Percentiles rank a stretch among this genome's conserved stretches.
These are phyloP conservation scores for Didymella sp. DNA, from an alignment of 2,329 filamentous ascomycete species.

Conservation along the genomic window DNA sequence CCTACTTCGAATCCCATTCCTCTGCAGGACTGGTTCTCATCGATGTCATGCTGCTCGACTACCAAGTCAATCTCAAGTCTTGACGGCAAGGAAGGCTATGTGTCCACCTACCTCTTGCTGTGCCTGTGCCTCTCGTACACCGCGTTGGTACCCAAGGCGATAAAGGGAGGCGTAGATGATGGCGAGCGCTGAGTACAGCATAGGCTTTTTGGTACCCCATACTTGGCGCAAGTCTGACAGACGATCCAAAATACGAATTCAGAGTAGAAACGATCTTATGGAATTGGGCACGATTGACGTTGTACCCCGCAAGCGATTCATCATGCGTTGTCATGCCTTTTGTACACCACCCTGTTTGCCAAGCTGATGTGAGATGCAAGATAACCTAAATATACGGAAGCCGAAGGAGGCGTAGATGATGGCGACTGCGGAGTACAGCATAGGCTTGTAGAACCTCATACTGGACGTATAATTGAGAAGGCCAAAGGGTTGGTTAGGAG, in stretches of 20 bases:
- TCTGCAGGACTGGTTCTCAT: neutral
- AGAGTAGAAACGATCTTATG: neutral
- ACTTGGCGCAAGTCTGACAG: neutral
- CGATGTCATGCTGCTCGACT: too few species aligned
- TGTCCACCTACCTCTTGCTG: neutral
- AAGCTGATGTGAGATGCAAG: slow-evolving; percentile 18
- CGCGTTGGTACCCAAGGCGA: neutral
- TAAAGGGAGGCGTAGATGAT: neutral
- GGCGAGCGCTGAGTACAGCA: neutral
- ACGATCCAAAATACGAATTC: neutral
- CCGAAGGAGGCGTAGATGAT: slow-evolving; percentile 29
- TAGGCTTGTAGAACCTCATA: slow-evolving; percentile 29
- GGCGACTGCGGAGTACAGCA: slow-evolving; percentile 25
- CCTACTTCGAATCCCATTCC: neutral
- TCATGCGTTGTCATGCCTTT: neutral
- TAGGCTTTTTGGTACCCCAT: neutral
- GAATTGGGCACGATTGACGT: neutral
- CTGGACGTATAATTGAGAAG: too few species aligned
- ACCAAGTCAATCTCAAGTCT: neutral
- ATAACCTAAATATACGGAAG: slow-evolving; percentile 26
- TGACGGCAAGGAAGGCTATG: neutral
- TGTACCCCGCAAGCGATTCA: too few species aligned
- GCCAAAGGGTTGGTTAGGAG: too few species aligned
- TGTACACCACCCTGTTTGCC: neutral
- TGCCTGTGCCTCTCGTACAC: neutral